phyloP scores from a whole-genome alignment of 2,329 filamentous ascomycete genomes.

The Seiridium unicorne region DNA sequence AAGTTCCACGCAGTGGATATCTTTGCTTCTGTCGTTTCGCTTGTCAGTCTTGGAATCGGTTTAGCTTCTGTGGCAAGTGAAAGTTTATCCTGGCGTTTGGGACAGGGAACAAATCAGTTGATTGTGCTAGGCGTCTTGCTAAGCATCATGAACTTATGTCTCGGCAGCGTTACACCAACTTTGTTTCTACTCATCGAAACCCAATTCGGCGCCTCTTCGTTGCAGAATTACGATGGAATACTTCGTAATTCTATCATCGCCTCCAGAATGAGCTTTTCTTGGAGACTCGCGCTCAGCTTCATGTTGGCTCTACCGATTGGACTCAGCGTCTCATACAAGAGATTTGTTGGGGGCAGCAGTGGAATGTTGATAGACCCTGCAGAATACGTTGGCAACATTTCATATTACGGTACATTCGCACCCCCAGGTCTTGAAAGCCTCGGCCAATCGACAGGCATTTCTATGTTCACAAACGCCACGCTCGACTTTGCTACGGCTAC shows the following conservation, averaged over 20 bases:
- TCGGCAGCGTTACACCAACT: background rate
- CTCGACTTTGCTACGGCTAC: background rate
- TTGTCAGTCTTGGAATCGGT: too few species aligned
- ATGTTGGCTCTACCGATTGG: background rate
- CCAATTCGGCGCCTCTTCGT: background rate
- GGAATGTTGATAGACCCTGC: background rate
- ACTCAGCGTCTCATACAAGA: background rate
- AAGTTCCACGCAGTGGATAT: too few species aligned
- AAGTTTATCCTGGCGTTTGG: background rate
- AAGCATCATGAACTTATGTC: background rate
- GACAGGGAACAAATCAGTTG: background rate
- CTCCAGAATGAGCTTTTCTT: background rate
- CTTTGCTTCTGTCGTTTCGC: too few species aligned
- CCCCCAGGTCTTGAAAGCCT: background rate
- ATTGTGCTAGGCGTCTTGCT: background rate
- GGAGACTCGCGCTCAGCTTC: background rate
- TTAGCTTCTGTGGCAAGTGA: background rate
- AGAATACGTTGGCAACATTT: background rate
- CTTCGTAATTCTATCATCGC: background rate
- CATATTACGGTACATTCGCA: background rate
- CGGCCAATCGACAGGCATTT: background rate
- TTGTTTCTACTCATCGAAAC: background rate
- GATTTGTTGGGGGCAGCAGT: background rate
- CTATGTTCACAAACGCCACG: background rate
- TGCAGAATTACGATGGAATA: background rate